These are phyloP conservation scores for Wickerhamiella musiphila DNA, from an alignment of 805 yeast genomes.

Conservation along the genomic window DNA sequence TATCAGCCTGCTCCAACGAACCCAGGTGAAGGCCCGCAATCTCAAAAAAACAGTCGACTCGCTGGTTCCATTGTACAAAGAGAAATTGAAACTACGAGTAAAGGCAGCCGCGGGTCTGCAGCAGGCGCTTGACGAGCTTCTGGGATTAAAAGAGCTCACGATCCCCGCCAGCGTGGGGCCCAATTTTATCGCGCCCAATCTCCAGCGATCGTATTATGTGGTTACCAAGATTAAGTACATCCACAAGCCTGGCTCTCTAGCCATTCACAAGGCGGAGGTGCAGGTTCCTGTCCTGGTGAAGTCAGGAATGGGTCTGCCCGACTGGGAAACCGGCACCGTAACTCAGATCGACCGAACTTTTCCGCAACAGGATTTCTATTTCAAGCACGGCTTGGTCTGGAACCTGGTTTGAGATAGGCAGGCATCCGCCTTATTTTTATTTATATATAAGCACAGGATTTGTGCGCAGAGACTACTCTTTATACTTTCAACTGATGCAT, in stretches of 20 bases:
- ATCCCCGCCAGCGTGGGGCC: slow-evolving; percentile 36
- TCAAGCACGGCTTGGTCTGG: background rate
- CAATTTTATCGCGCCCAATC: slow-evolving; percentile 38
- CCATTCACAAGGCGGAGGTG: slow-evolving; percentile 10
- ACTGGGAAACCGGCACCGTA: slow-evolving; percentile 15
- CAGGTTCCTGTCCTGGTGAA: slow-evolving; percentile 9
- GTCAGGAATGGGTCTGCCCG: slow-evolving; percentile 15
- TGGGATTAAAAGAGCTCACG: slow-evolving; percentile 24
- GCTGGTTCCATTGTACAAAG: slow-evolving; percentile 1
- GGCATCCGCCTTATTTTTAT: background rate
- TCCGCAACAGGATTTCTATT: slow-evolving; percentile 7
- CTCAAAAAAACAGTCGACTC: slow-evolving; percentile 5
- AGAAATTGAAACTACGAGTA: slow-evolving; percentile 8
- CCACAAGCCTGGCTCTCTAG: slow-evolving; percentile 11
- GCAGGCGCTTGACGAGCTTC: background rate
- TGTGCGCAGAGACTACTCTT: background rate
- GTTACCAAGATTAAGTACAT: slow-evolving; percentile 16
- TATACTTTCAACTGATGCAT: background rate
- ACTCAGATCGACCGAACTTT: slow-evolving; percentile 7
- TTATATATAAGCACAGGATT: background rate
- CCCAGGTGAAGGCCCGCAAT: slow-evolving; percentile 11
- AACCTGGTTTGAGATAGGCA: background rate
- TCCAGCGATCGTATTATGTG: slow-evolving; percentile 29
- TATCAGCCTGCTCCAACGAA: slow-evolving; percentile 4
- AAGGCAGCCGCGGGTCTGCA: background rate